Conservation (phyloP, 208 protist species). For the Blechomonas ayalai region DNA sequence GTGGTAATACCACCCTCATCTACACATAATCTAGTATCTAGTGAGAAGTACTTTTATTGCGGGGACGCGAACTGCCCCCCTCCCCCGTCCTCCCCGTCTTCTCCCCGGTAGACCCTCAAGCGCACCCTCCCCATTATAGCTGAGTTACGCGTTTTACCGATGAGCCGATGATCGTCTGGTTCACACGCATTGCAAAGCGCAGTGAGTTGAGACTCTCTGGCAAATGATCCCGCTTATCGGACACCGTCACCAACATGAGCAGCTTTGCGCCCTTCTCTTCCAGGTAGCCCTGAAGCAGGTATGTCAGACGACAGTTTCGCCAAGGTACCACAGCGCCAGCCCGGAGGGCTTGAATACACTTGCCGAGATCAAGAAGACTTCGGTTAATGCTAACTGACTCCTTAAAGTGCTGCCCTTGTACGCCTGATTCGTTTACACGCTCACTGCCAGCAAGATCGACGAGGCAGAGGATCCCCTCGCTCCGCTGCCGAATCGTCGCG, state of each 20-base stretch:
- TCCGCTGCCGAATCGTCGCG: conserved; percentile 53
- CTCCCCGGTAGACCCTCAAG: not conserved
- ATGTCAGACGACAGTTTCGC: conserved; percentile 90
- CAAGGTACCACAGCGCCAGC: conserved; percentile 73
- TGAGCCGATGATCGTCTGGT: conserved; percentile 74
- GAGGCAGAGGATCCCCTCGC: conserved; percentile 74
- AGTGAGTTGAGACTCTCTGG: conserved; percentile 87
- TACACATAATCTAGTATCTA: no score
- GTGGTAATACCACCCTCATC: no score
- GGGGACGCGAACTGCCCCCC: no score
- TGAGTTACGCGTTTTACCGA: conserved; percentile 73
- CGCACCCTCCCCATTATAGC: no score
- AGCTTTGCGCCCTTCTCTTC: conserved; percentile 85
- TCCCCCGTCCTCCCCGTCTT: not conserved
- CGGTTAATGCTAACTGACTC: conserved; percentile 93
- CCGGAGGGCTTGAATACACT: conserved; percentile 88
- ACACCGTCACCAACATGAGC: conserved; percentile 92
- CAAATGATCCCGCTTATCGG: conserved; percentile 45
- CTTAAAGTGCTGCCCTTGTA: conserved; percentile 78
- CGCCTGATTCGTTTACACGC: conserved; percentile 84
- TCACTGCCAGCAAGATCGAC: conserved; percentile 94
- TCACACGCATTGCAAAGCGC: conserved; percentile 90
- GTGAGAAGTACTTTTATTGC: no score
- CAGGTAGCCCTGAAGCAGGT: conserved; percentile 86
- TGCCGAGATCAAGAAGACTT: conserved; percentile 84